Conservation (phyloP, 2,329 filamentous ascomycete species). For the Blastomyces parvus region DNA sequence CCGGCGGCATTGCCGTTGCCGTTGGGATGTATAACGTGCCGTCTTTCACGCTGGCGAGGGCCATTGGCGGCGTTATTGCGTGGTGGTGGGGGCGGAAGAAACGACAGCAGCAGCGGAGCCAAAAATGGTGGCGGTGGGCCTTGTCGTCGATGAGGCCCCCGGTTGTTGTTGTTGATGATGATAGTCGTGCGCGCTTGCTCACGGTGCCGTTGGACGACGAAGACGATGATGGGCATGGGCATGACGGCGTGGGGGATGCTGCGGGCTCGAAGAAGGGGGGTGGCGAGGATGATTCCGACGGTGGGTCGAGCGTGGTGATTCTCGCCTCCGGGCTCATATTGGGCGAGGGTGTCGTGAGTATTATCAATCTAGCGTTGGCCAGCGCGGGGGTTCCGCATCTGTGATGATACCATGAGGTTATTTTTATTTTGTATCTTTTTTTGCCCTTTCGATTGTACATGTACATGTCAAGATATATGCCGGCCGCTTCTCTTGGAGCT, state of each 20-base stretch:
- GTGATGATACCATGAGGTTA: background rate
- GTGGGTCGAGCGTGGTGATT: conserved; percentile 65
- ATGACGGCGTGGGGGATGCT: no score
- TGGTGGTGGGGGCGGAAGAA: conserved; percentile 62
- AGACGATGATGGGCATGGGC: conserved; percentile 1
- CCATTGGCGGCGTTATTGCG: conserved; percentile 64
- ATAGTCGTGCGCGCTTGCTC: background rate
- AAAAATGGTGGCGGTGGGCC: background rate
- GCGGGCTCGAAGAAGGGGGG: conserved; percentile 21
- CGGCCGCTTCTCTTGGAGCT: no score
- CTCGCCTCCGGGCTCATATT: conserved; percentile 82
- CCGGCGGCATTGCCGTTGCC: conserved; percentile 90
- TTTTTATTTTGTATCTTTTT: background rate
- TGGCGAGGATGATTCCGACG: conserved; percentile 30
- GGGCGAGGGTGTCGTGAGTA: conserved; percentile 84
- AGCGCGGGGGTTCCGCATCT: conserved; percentile 67
- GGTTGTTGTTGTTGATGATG: background rate
- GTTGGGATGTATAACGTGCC: conserved; percentile 98
- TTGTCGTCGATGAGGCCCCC: background rate
- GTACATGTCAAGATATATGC: no score
- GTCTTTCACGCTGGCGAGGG: conserved; percentile 83
- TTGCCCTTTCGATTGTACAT: background rate
- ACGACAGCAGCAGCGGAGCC: background rate
- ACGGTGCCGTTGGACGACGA: no score
- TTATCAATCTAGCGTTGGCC: conserved; percentile 76